Evolutionary conservation across 352 stramenopile species (phyloP), one percentile per base, ranked within the genome.

Genomic region (Pythium utonaiense): DNA sequence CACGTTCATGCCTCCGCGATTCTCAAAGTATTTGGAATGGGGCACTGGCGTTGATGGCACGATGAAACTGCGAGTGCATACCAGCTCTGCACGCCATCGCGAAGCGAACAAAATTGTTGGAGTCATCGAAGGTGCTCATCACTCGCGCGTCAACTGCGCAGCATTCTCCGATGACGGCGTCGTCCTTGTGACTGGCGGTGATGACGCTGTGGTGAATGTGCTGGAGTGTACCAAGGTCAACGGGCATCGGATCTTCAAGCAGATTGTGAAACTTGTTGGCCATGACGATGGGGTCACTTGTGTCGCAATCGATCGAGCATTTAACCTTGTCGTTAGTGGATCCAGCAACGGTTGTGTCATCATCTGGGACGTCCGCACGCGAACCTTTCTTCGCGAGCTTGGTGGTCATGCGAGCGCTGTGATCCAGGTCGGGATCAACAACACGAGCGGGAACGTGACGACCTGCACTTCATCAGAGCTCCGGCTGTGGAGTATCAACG

Each of bases 401-500:
- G 60, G 57, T 4, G 83, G 83, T 0, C 81, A 93, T 47, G 53
- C 45, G 7, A 57, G 66, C 6, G 67, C 78, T 2, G 72, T 91
- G n/a, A 41, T 53, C 6, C 73, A 87, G 19, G 78, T 89, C 12
- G 74, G 66, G 0, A 89, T 93, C 62, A 93, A 93, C 62, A 69
- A 75, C 17, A 66, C 82, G 3, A 90, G 80, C 45, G 80, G 76
- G 6, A 89, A 89, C 56, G 40, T 93, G 6, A 17, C 89, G 13
- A 87, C 83, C 3, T 61, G 71, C 5, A 84, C 83, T 4, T 47
- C 53, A 5, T 62, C 64, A 0, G 80, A 93, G 45, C 14, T 93
- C 7, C 80, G 83, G 3, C 40, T 91, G 2, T 93, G 83, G 83
- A 90, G 80, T 59, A 82, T 93, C 47, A 93, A 93, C 25, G 83